Conservation (phyloP, 371 early-diverging fungal genomes). For the Synchytrium microbalum region DNA sequence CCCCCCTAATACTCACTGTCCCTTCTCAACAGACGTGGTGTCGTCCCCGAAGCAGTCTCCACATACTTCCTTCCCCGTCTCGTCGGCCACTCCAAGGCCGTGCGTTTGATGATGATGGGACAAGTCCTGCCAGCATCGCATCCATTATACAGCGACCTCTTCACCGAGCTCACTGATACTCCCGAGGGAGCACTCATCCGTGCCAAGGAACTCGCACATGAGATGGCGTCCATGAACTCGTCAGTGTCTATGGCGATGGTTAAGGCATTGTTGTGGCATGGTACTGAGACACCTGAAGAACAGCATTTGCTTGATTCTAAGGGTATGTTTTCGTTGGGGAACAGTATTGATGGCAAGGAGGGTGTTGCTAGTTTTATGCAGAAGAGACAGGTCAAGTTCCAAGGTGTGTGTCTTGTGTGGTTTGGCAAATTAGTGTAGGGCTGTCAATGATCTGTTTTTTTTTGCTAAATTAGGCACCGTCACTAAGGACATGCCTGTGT, state of each 20-base stretch:
- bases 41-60: not conserved
- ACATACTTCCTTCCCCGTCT: not conserved
- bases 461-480: too few species aligned
- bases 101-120: slow-evolving; percentile 15
- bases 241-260: slow-evolving; percentile 13
- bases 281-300: slow-evolving; percentile 11
- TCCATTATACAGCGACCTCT: slow-evolving; percentile 12
- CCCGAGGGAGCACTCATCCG: slow-evolving; percentile 12
- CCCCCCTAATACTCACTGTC: too few species aligned
- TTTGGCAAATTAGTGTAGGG: too few species aligned
- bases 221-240: slow-evolving; percentile 16
- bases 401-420: too few species aligned
- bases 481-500: too few species aligned
- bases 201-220: slow-evolving; percentile 16
- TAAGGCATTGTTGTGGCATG: slow-evolving; percentile 18
- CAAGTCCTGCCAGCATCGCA: not conserved
- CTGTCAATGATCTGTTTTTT: too few species aligned
- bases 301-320: slow-evolving; percentile 18
- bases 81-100: slow-evolving; percentile 19
- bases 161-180: slow-evolving; percentile 12
- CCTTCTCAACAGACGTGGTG: not conserved
- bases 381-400: slow-evolving; percentile 18
- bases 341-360: slow-evolving; percentile 12
- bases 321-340: slow-evolving; percentile 14
- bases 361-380: slow-evolving; percentile 20